Conservation (phyloP, 2,329 filamentous ascomycete genomes). For the Arthroderma sp. region DNA sequence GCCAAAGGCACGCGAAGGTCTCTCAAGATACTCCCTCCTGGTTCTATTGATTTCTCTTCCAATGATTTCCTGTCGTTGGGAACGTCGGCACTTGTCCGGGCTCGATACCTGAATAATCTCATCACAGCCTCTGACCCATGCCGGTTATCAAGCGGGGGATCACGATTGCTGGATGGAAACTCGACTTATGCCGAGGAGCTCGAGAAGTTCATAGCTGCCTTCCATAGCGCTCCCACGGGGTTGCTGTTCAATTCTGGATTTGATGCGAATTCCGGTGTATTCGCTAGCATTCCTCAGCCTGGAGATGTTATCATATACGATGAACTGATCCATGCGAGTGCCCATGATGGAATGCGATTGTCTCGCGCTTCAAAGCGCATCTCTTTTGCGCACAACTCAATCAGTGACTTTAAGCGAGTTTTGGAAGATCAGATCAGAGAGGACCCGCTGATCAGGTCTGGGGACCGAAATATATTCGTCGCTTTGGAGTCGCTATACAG, state of each 20-base stretch:
- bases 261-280: slow-evolving; percentile 52
- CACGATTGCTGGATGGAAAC: slow-evolving; percentile 53
- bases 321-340: slow-evolving; percentile 63
- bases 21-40: slow-evolving; percentile 33
- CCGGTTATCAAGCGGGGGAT: slow-evolving; percentile 45
- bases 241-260: slow-evolving; percentile 53
- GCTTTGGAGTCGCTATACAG: slow-evolving; percentile 61
- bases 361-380: slow-evolving; percentile 40
- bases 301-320: slow-evolving; percentile 58
- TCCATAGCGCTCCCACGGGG: slow-evolving; percentile 45
- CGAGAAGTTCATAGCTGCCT: slow-evolving; percentile 45
- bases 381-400: slow-evolving; percentile 37
- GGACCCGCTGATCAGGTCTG: slow-evolving; percentile 23
- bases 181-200: slow-evolving; percentile 46
- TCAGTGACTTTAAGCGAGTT: slow-evolving; percentile 24
- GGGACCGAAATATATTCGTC: slow-evolving; percentile 48
- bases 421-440: slow-evolving; percentile 20
- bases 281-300: slow-evolving; percentile 46
- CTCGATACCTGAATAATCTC: slow-evolving; percentile 37
- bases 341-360: slow-evolving; percentile 62
- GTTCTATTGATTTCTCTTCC: slow-evolving; percentile 46
- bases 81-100: slow-evolving; percentile 34
- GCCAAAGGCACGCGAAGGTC: slow-evolving; percentile 33
- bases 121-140: slow-evolving; percentile 20
- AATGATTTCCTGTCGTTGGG: slow-evolving; percentile 53